Conservation (phyloP, 164 flowering plant species). For the Macadamia tetraphylla region DNA sequence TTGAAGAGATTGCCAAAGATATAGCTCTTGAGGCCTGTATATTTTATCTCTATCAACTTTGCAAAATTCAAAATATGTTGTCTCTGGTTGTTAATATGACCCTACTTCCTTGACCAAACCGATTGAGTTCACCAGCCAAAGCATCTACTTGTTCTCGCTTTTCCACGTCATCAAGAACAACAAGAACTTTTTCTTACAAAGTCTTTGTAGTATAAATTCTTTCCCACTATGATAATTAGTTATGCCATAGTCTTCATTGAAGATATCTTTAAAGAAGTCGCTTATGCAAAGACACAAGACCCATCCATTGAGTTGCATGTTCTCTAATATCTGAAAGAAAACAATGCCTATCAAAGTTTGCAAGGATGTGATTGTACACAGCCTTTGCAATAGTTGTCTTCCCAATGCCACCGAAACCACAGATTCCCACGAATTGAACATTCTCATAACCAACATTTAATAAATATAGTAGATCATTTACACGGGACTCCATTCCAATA, state of each 20-base stretch:
- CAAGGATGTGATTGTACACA: too few relatives aligned
- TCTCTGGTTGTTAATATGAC: constrained; percentile 16
- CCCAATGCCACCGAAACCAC: too few relatives aligned
- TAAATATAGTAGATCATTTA: too few relatives aligned
- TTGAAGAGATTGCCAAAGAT: constrained; percentile 3
- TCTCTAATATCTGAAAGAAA: too few relatives aligned
- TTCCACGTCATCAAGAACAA: constrained; percentile 23
- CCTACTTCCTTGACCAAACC: constrained; percentile 21
- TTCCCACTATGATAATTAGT: background rate
- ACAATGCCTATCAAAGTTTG: too few relatives aligned
- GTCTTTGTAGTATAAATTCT: constrained; percentile 1
- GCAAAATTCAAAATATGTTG: background rate
- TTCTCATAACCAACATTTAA: too few relatives aligned
- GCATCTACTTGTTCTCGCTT: constrained; percentile 9
- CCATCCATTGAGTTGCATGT: background rate
- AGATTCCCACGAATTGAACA: too few relatives aligned
- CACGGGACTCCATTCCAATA: too few relatives aligned
- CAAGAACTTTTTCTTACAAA: constrained; percentile 9
- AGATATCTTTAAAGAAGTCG: background rate
- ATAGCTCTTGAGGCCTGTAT: background rate
- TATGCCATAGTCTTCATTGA: background rate
- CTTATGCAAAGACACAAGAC: constrained; percentile 1
- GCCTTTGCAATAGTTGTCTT: too few relatives aligned
- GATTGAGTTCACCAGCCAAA: constrained; percentile 10
- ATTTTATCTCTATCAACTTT: background rate